Base-by-base conservation (phyloP, 2,329 filamentous ascomycete species). In the Aureobasidium mangrovei region DNA sequence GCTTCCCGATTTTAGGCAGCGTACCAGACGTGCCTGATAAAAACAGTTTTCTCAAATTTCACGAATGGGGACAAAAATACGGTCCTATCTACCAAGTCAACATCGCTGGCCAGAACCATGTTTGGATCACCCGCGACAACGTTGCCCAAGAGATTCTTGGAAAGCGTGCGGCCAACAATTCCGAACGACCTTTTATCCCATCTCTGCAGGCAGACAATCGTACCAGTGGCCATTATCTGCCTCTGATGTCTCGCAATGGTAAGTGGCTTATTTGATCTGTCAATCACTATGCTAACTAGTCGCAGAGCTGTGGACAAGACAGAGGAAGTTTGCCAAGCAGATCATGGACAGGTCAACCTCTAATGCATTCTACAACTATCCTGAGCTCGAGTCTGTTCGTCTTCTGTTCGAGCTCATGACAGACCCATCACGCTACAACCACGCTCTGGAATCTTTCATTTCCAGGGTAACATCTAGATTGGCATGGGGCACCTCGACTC, bases 1-100 rank as follows among this genome's bases (percentile, higher is more conserved):
- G 71, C 28, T 69, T 70, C 41, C 72, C 72, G 2, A 62, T 74
- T 41, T 61, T 74, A 38, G 72, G 72, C 33, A 70, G 67, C 7
- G 65, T 73, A 7, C 70, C 67, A 44, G 70, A 74, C 18, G 64
- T 74, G 4, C 72, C 72, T 28, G 69, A 71, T 41, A 70, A 72
- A 60, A 71, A 72, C 54, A 62, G 66, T 29, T 72, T 70, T 60
- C 67, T 74, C 58, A 74, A 73, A 53, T 74, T 74, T 45, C 64
- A 70, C n/a, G 69, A 74, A 39, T 74, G 72, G 72, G 67, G 67
- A 40, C 69, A 72, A 57, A 60, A 71, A 49, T 72, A 69, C 54
- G 72, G 72, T 3, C 71, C 72, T 2, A 73, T 75, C 55, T 75
- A 74, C 55, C 71, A 74, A 49, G 64, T 69, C 59, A 68, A 74